Evolutionary conservation across 2,329 filamentous ascomycete species (phyloP).

Genomic region (Verruconis gallopava): DNA sequence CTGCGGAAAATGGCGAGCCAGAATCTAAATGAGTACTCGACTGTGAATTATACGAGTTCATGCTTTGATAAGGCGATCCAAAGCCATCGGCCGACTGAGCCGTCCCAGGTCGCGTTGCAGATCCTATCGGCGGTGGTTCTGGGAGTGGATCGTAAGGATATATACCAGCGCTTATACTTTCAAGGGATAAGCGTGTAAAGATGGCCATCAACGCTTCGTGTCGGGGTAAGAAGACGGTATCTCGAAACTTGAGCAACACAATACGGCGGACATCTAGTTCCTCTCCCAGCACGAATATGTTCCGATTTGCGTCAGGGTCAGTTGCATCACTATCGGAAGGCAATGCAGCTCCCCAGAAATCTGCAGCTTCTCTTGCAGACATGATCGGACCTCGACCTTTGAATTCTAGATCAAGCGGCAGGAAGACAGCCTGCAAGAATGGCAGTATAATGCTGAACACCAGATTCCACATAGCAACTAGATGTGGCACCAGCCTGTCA

Average conservation of each 20-base stretch:
- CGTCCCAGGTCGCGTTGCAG: conserved; percentile 20
- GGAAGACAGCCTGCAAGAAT: conserved; percentile 88
- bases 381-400: conserved; percentile 71
- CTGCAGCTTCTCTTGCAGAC: conserved; percentile 62
- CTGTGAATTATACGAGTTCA: conserved; percentile 10
- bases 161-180: conserved; percentile 45
- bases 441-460: conserved; percentile 84
- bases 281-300: conserved; percentile 36
- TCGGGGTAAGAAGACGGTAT: conserved; percentile 74
- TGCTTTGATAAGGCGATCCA: conserved; percentile 19
- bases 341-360: conserved; percentile 73
- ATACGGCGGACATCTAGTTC: conserved; percentile 79
- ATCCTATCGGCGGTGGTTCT: conserved; percentile 13
- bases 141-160: conserved; percentile 9
- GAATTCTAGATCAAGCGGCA: conserved; percentile 88
- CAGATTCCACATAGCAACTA: conserved; percentile 89
- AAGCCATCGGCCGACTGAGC: conserved; percentile 14
- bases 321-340: conserved; percentile 14
- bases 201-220: conserved; percentile 82
- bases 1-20: conserved; percentile 34
- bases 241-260: conserved; percentile 76
- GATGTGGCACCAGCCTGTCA: conserved; percentile 73
- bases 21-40: conserved; percentile 20
- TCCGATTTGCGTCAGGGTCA: conserved; percentile 14
- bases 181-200: conserved; percentile 78